Evolutionary conservation across 2,329 filamentous ascomycete species (phyloP), one percentile per base, ranked within the genome.

Genomic region (Fusarium verrucosum): DNA sequence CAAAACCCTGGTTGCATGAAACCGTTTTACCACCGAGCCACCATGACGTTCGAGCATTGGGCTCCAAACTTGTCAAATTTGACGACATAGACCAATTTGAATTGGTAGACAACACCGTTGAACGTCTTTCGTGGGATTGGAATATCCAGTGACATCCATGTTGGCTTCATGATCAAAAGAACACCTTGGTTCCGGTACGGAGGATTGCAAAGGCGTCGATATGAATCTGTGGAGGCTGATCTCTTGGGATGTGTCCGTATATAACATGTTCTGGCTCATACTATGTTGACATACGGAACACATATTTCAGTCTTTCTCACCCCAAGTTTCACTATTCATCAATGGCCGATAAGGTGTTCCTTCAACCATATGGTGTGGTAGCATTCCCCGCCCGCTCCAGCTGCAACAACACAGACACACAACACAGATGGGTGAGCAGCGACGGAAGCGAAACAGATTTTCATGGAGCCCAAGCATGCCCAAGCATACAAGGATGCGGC

Each of bases 31-130:
- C 38, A 50, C 37, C 26, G 55, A 65, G 50, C 42, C 38, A 55
- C 37, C 30, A 64, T 67, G 54, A 38, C 56, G 25, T 62, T 58
- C 28, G 25, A 51, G 22, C 52, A 45, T 26, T 35, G n/a, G 49
- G 19, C 43, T 49, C 51, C 37, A 42, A 59, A 44, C 22, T 33
- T 63, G 45, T 45, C 43, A 53, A 61, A 49, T 40, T 53, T 53
- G 44, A 37, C 22, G 23, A 55, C 25, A 44, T 50, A 26, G 42
- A 22, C 36, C 22, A 30, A 28, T 57, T n/a, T n/a, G n/a, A n/a
- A n/a, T n/a, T n/a, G 40, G 57, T 64, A 52, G 65, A 50, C 47
- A 61, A 32, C 20, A 57, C 25, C 50, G 53, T 62, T 60, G 45
- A 44, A 50, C 22, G 37, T 22, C 36, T 51, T 53, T 55, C 19